These are phyloP conservation scores for Gossypium laxum DNA, from an alignment of 441 rosid species.

Conservation along the genomic window DNA sequence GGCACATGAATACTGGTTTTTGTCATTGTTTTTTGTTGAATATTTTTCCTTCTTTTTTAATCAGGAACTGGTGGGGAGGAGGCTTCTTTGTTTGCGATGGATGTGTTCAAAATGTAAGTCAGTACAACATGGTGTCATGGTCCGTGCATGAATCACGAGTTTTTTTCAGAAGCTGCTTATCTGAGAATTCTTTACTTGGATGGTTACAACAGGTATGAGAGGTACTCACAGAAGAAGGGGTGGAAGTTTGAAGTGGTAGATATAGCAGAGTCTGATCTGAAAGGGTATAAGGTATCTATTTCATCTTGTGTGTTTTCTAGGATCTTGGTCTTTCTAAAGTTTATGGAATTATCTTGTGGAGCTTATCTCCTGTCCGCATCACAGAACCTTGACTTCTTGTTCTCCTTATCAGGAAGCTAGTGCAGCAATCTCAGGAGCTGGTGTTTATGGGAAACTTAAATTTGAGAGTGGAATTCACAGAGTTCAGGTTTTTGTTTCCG, in stretches of 20 bases:
- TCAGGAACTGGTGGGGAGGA: conserved; percentile 92
- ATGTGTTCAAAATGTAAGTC: conserved; percentile 74
- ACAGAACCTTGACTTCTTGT: conserved; percentile 13
- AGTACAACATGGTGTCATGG: neutral
- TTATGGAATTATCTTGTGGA: neutral
- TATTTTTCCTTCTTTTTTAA: neutral
- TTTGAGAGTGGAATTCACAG: conserved; percentile 97
- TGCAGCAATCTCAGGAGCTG: conserved; percentile 74
- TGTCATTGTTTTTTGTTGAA: neutral
- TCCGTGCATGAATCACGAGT: neutral
- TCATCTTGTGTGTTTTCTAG: neutral
- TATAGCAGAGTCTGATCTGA: conserved; percentile 67
- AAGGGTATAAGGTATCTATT: conserved; percentile 64
- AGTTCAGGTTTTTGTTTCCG: conserved; percentile 58
- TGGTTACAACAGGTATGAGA: conserved; percentile 64
- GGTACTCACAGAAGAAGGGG: conserved; percentile 72
- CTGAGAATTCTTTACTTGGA: neutral
- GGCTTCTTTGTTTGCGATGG: conserved; percentile 94
- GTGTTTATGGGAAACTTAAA: conserved; percentile 80
- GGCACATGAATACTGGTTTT: neutral
- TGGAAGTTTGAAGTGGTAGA: conserved; percentile 82
- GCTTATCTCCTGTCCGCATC: neutral
- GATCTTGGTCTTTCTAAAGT: neutral
- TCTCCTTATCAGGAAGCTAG: conserved; percentile 68
- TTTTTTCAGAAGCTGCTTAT: conserved; percentile 10